Evolutionary conservation across 768 basidiomycete genomes (phyloP), one percentile per base, ranked within the genome.

Genomic region (Polyporus arcularius): DNA sequence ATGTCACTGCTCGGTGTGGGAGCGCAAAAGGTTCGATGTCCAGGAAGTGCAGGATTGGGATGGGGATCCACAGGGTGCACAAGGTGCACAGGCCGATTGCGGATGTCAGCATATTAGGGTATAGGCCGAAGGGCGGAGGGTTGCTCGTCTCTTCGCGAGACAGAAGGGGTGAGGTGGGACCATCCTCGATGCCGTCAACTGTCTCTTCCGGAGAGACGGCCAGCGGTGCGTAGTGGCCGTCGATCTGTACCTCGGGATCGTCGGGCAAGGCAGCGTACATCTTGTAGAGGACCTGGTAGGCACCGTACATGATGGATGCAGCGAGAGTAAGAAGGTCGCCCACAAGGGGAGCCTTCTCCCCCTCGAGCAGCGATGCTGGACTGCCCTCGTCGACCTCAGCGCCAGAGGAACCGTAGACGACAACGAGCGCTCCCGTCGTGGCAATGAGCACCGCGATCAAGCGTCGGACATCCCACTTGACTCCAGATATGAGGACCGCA

Each of bases 211-310:
- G 76, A 30, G 74, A 71, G 4, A 71, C 73, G 0, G 79, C 71
- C 41, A 89, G 72, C 28, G 73, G 75, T 28, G 76, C 76, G 70
- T 89, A 88, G 15, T 72, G 64, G 39, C 60, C 65, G 35, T 81
- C 79, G 4, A 77, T 65, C 3, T 75, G 71, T 18, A 76, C 71
- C 59, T 87, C 85, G 2, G 84, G 81, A 64, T 87, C 86, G n/a
- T 79, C 82, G 4, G 88, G 84, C 15, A 92, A 75, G 6, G 90
- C 87, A 11, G 83, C 85, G 66, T 90, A 85, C 71, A 80, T 84
- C 77, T 92, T 94, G 82, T 94, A 94, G 43, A 92, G 70, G 47
- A 94, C 92, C 77, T 93, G 91, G 66, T 93, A 93, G 6, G 90
- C 74, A 14, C 86, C 90, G 70, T 89, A 93, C 14, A 80, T 75